Evolutionary conservation across 805 yeast species (phyloP), one percentile per base, ranked within the genome.

Genomic region (Brettanomyces bruxellensis): DNA sequence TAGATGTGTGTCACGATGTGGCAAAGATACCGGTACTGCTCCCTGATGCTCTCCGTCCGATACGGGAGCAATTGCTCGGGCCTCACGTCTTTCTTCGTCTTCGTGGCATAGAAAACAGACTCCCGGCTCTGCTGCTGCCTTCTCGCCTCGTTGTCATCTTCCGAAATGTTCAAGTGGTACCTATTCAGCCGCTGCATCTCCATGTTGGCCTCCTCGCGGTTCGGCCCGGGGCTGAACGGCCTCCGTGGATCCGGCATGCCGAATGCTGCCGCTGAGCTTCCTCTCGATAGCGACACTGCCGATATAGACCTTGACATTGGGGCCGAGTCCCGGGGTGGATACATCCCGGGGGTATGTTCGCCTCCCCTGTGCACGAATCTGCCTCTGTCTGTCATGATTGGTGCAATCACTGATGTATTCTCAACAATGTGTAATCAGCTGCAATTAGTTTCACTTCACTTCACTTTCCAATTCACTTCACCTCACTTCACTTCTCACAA

Each of bases 1-100:
- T 86, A 86, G 18, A 93, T 62, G 61, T 86, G 88, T 2, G 83
- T 75, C 32, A 90, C 72, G n/a, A 91, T 84, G 57, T 84, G 93
- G 40, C 86, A 73, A 37, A 91, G 67, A 55, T 88, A 89, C 45
- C 72, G 74, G 14, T 86, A 83, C 48, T 81, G 84, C 47, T 85
- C 95, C 34, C 66, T 66, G 13, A 79, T 79, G 1, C 78, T 55
- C 60, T 88, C 97, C 0, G 83, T 75, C 39, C 70, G 66, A 61
- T 90, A 93, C 0, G 98, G 98, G 25, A 91, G 45, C 7, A 57
- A 39, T 3, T 49, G 49, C 32, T 57, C 56, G n/a, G 60, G 53
- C 22, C 54, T 52, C 12, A 59, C 46, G 36, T 54, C 57, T 39
- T 52, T 51, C 1, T 48, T 39, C 7, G 48, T 50, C 4, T 50